Conservation (phyloP, 495 filamentous ascomycete genomes). For the Penicillium soppii region DNA sequence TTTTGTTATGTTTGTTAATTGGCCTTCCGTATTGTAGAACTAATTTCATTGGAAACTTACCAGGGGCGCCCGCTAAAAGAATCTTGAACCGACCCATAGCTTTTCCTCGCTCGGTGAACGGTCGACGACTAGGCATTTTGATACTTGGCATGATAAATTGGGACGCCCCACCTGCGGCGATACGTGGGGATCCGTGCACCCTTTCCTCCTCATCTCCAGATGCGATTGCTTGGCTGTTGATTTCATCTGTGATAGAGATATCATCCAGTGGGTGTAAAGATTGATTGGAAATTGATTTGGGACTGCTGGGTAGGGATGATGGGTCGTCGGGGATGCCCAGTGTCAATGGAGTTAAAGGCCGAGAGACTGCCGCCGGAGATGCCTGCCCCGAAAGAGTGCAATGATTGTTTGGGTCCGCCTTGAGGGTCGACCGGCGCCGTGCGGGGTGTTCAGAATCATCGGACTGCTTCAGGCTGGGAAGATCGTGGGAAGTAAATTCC, state of each 20-base stretch:
- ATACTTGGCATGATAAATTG: constrained; percentile 98
- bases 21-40: too few relatives aligned
- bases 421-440: constrained; percentile 38
- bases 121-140: constrained; percentile 87
- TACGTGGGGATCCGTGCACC: constrained; percentile 19
- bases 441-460: constrained; percentile 21
- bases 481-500: constrained; percentile 7
- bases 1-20: too few relatives aligned
- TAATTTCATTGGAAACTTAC: constrained; percentile 50
- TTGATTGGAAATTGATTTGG: constrained; percentile 50
- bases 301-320: constrained; percentile 52
- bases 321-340: constrained; percentile 39
- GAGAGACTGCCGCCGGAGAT: constrained; percentile 27
- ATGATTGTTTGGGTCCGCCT: constrained; percentile 22
- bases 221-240: constrained; percentile 46
- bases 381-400: constrained; percentile 23
- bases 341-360: constrained; percentile 48
- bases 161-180: constrained; percentile 55
- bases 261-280: constrained; percentile 51
- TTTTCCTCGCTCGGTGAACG: constrained; percentile 87
- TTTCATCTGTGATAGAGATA: constrained; percentile 51
- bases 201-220: constrained; percentile 50
- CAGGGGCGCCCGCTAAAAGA: constrained; percentile 78
- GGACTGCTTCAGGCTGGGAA: constrained; percentile 24
- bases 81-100: constrained; percentile 84